phyloP scores from a whole-genome alignment of 2,329 filamentous ascomycete genomes.

The Aspergillus brasiliensis region DNA sequence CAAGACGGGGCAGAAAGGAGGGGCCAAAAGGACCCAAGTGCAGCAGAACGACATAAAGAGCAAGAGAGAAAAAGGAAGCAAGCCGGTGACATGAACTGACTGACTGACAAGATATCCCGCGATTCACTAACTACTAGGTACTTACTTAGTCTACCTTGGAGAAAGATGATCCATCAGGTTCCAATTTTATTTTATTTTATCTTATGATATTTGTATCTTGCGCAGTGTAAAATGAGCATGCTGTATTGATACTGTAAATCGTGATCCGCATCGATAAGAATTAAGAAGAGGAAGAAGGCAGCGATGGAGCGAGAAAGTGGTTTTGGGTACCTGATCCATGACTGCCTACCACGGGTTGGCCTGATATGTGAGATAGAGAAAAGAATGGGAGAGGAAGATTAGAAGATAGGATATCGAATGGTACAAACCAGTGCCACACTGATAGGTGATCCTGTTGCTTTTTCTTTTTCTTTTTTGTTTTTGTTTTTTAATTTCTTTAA shows the following conservation, averaged over 20 bases:
- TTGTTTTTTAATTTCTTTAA: no score
- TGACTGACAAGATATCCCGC: background rate
- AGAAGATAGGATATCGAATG: background rate
- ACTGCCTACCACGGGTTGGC: background rate
- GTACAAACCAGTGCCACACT: background rate
- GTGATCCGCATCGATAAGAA: background rate
- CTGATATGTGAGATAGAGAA: background rate
- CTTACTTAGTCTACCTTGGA: no score
- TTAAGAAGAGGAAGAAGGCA: no score
- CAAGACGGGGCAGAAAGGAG: conserved; percentile 5
- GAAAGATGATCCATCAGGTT: background rate
- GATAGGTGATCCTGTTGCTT: no score
- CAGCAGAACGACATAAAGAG: conserved; percentile 1
- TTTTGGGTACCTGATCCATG: background rate
- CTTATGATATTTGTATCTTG: no score
- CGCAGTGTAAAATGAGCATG: background rate
- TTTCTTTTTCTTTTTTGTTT: no score
- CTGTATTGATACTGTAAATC: background rate
- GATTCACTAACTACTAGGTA: background rate
- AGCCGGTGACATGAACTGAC: background rate
- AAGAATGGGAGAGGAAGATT: background rate
- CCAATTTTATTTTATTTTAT: no score
- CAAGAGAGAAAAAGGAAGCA: background rate
- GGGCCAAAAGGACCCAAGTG: conserved; percentile 11
- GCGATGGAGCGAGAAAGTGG: background rate